Conservation (phyloP, 306 rosid species). For the Pueraria montana region DNA sequence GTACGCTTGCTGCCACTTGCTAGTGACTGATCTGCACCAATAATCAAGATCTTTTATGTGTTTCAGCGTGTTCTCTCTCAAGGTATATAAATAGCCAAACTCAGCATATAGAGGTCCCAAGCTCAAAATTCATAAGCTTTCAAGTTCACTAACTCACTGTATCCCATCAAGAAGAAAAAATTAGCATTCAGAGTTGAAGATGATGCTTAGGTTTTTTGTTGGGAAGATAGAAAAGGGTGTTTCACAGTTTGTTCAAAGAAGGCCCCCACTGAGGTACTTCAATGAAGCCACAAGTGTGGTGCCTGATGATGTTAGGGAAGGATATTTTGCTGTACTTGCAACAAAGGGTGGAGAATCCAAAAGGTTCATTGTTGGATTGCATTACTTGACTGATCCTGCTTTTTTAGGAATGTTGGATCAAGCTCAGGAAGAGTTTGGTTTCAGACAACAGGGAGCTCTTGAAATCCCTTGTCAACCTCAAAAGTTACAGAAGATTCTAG, state of each 20-base stretch:
- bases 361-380: conserved; percentile 63
- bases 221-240: conserved; percentile 54
- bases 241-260: conserved; percentile 45
- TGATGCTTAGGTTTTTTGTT: conserved; percentile 45
- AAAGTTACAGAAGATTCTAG: conserved; percentile 63
- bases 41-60: not conserved
- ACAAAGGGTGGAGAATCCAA: conserved; percentile 55
- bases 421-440: too few relatives aligned
- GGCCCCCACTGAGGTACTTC: conserved; percentile 15
- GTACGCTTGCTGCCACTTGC: not conserved
- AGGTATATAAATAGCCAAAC: conserved; percentile 25
- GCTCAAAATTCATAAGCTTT: too few relatives aligned
- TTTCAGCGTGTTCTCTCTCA: not conserved
- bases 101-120: not conserved
- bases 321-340: conserved; percentile 61
- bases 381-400: conserved; percentile 43
- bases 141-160: too few relatives aligned
- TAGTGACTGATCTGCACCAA: not conserved
- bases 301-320: conserved; percentile 9
- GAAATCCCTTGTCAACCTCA: conserved; percentile 61
- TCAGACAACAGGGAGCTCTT: too few relatives aligned
- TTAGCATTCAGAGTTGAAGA: conserved; percentile 4
- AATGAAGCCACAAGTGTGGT: conserved; percentile 29
- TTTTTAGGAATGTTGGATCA: too few relatives aligned
- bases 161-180: not conserved